Evolutionary conservation across 345 rosid species (phyloP).

Genomic region (Corchorus capsularis): DNA sequence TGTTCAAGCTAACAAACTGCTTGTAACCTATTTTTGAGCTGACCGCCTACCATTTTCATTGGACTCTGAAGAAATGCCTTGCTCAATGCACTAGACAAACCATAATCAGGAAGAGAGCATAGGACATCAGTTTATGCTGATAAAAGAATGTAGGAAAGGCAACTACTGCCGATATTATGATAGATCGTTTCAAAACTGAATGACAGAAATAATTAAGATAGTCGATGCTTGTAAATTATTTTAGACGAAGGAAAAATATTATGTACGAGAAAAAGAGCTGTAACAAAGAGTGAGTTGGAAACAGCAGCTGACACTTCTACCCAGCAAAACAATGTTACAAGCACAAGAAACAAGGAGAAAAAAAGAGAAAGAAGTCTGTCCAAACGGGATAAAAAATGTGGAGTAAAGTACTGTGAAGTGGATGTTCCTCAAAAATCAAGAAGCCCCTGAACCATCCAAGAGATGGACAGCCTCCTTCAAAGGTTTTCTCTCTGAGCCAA

Average conservation of each 20-base stretch:
- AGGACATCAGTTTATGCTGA: conserved; percentile 1
- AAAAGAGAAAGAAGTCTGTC: neutral
- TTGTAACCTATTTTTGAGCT: conserved; percentile 29
- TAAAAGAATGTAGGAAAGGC: conserved; percentile 13
- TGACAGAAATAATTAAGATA: neutral
- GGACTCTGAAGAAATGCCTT: conserved; percentile 60
- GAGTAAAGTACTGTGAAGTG: neutral
- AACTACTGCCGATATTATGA: neutral
- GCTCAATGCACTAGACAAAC: conserved; percentile 72
- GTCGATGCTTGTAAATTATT: neutral
- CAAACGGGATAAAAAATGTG: neutral
- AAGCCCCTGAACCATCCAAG: neutral
- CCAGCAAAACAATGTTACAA: neutral
- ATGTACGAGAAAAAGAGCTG: neutral
- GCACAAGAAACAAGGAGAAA: neutral
- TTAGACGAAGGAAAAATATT: neutral
- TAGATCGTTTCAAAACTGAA: neutral
- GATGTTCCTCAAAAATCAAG: neutral
- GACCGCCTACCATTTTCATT: conserved; percentile 31
- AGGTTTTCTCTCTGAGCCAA: neutral
- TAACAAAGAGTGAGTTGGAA: neutral
- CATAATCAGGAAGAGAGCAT: conserved; percentile 4
- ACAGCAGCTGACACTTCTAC: neutral
- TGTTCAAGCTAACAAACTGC: conserved; percentile 23
- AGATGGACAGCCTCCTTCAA: neutral